Evolutionary conservation across 768 basidiomycete genomes (phyloP).

Genomic region (Boletus rex-veris): DNA sequence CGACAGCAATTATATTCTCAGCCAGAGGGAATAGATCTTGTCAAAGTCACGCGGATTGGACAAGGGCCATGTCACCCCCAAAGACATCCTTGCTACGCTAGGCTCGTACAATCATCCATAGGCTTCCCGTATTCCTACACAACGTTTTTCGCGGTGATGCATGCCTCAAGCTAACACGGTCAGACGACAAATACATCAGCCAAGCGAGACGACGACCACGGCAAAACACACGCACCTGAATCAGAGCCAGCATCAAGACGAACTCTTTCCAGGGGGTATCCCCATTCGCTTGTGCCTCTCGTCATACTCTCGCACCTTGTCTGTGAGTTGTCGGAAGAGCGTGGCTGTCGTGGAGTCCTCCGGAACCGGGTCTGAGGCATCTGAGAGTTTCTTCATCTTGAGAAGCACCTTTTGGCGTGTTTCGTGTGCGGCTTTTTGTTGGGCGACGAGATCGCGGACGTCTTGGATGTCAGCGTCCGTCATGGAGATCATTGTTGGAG

Average conservation of each 20-base stretch:
- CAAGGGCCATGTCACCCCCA: too few species aligned
- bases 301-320: constrained; percentile 25
- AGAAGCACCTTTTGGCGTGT: constrained; percentile 40
- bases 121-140: neutral
- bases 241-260: constrained; percentile 9
- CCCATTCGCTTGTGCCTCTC: constrained; percentile 29
- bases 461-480: constrained; percentile 78
- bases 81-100: too few species aligned
- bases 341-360: constrained; percentile 9
- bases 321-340: constrained; percentile 17
- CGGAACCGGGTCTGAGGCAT: constrained; percentile 19
- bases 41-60: too few species aligned
- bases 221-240: neutral
- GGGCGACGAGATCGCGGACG: constrained; percentile 56
- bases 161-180: too few species aligned
- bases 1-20: too few species aligned
- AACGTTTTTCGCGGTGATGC: neutral
- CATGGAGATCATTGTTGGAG: constrained; percentile 74
- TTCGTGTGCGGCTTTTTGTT: constrained; percentile 43
- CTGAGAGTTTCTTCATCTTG: constrained; percentile 46
- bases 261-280: constrained; percentile 24
- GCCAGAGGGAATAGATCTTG: too few species aligned
- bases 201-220: neutral
- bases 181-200: neutral
- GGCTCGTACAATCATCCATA: too few species aligned